These are phyloP conservation scores for Alternaria atra DNA, from an alignment of 2,329 filamentous ascomycete species.

Conservation along the genomic window DNA sequence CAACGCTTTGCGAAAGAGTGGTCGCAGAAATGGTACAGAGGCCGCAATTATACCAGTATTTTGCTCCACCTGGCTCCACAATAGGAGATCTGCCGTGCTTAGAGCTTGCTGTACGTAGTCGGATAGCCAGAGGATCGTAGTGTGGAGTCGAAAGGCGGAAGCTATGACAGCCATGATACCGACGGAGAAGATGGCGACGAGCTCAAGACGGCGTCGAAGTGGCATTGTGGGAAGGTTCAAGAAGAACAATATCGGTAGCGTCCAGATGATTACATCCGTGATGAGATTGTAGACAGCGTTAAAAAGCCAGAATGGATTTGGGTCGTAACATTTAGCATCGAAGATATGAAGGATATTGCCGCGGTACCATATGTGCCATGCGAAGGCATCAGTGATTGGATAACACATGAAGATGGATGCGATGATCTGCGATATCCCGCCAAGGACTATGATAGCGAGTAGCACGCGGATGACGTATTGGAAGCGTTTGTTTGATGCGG, in stretches of 20 bases:
- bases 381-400: conserved; percentile 41
- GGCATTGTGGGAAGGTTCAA: conserved; percentile 56
- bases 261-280: conserved; percentile 54
- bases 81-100: conserved; percentile 32
- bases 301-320: conserved; percentile 37
- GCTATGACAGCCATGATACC: conserved; percentile 43
- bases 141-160: conserved; percentile 39
- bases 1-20: conserved; percentile 30
- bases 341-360: conserved; percentile 26
- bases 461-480: conserved; percentile 32
- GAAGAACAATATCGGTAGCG: conserved; percentile 57
- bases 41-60: conserved; percentile 43
- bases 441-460: conserved; percentile 32
- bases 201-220: conserved; percentile 58
- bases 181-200: conserved; percentile 51
- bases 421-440: conserved; percentile 38
- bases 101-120: conserved; percentile 22
- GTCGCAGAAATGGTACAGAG: conserved; percentile 45
- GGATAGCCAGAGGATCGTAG: conserved; percentile 40
- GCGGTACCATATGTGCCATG: conserved; percentile 29
- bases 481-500: conserved; percentile 38
- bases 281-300: conserved; percentile 54
- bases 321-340: conserved; percentile 36
- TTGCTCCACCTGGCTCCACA: conserved; percentile 47
- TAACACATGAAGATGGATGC: conserved; percentile 39